phyloP scores from a whole-genome alignment of 345 rosid genomes.

The Dipteronia sinensis region DNA sequence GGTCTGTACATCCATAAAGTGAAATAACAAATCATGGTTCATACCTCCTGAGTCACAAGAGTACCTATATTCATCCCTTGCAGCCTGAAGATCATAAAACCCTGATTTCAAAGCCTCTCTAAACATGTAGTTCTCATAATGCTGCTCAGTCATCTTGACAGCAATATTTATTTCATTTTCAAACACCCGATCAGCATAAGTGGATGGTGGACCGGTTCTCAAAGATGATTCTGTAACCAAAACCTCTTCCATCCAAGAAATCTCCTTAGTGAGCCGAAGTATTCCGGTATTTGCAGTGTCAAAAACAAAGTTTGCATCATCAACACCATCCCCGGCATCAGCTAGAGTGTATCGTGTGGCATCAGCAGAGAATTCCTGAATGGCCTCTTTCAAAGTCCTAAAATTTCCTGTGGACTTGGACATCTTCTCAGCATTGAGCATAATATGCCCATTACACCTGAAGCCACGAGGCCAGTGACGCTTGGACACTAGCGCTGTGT shows the following conservation, averaged over 20 bases:
- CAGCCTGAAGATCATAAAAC: slow-evolving; percentile 91
- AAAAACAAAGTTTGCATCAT: slow-evolving; percentile 94
- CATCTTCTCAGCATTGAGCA: slow-evolving; percentile 97
- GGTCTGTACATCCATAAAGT: slow-evolving; percentile 90
- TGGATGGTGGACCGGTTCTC: slow-evolving; percentile 67
- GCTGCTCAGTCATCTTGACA: slow-evolving; percentile 67
- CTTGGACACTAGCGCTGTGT: slow-evolving; percentile 73
- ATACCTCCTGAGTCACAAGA: slow-evolving; percentile 78
- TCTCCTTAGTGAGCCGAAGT: slow-evolving; percentile 81
- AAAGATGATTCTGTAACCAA: slow-evolving; percentile 64
- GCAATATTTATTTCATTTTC: slow-evolving; percentile 89
- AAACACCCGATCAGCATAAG: slow-evolving; percentile 85
- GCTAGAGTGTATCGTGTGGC: slow-evolving; percentile 88
- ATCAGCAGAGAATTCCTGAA: slow-evolving; percentile 86
- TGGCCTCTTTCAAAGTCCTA: slow-evolving; percentile 80
- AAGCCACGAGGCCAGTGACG: slow-evolving; percentile 93
- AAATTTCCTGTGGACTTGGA: slow-evolving; percentile 97
- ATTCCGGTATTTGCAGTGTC: slow-evolving; percentile 94
- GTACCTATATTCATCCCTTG: slow-evolving; percentile 87
- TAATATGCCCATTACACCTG: slow-evolving; percentile 92
- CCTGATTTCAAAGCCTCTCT: slow-evolving; percentile 92
- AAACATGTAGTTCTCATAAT: slow-evolving; percentile 71
- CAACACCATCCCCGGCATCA: slow-evolving; percentile 97
- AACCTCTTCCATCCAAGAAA: slow-evolving; percentile 90
- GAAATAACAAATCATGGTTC: slow-evolving; percentile 68